A percentile compares a stretch with the other conserved stretches of the same genome.
Evolutionary conservation across 495 filamentous ascomycete genomes (phyloP).

Genomic region (Aspergillus funiculosus): DNA sequence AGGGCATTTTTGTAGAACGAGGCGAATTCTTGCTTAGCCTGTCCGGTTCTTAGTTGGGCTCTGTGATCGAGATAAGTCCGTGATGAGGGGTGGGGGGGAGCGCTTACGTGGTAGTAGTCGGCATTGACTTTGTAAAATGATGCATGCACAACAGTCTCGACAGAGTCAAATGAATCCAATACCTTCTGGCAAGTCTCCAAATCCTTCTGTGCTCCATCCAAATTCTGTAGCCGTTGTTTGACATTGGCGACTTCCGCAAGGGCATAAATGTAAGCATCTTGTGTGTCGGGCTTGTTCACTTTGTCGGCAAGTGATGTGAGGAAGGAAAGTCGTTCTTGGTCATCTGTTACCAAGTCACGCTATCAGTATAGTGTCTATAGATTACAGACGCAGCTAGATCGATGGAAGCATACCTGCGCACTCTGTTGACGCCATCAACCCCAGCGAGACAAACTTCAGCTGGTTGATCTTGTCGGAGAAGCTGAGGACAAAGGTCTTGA

Average conservation of each 20-base stretch:
- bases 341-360: constrained; percentile 50
- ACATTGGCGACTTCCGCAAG: constrained; percentile 85
- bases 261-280: constrained; percentile 95
- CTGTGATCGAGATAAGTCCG: not conserved
- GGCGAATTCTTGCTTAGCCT: constrained; percentile 83
- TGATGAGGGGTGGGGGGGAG: not conserved
- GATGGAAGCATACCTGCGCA: constrained; percentile 60
- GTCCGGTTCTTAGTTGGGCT: not conserved
- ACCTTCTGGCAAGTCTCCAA: constrained; percentile 82
- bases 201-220: constrained; percentile 73
- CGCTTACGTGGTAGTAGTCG: constrained; percentile 77
- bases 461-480: constrained; percentile 99
- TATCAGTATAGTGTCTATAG: not conserved
- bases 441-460: constrained; percentile 88
- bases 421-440: constrained; percentile 77
- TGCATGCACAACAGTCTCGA: constrained; percentile 94
- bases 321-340: constrained; percentile 81
- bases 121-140: constrained; percentile 95
- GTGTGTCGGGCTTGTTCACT: constrained; percentile 86
- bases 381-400: not conserved
- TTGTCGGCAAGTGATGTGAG: constrained; percentile 76
- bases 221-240: constrained; percentile 68
- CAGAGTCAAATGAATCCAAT: constrained; percentile 86
- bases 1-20: constrained; percentile 96
- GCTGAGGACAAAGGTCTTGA: constrained; percentile 89